These are phyloP conservation scores for Linum trigynum DNA, from an alignment of 345 rosid genomes.

Conservation along the genomic window DNA sequence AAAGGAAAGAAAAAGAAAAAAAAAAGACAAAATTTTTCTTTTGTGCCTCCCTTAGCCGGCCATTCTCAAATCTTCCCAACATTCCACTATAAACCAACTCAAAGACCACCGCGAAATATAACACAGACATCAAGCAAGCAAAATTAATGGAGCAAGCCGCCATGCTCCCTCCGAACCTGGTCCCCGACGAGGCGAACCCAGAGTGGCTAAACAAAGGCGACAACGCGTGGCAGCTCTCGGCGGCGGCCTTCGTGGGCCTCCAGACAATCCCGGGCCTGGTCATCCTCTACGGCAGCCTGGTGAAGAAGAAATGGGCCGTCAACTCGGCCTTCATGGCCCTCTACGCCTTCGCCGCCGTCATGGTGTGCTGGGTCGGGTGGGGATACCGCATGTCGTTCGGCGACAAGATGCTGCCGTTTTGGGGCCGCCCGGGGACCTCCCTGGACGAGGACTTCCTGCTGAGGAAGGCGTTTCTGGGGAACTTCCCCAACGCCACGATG, in stretches of 20 bases:
- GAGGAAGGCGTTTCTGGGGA: conserved; percentile 24
- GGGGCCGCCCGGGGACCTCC: conserved; percentile 28
- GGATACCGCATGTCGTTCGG: conserved; percentile 43
- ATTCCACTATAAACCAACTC: neutral
- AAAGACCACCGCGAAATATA: neutral
- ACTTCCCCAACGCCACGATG: conserved; percentile 38
- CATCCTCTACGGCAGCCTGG: conserved; percentile 41
- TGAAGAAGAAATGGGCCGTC: conserved; percentile 39
- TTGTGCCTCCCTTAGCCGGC: neutral
- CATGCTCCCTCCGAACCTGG: conserved; percentile 33
- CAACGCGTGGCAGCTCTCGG: conserved; percentile 49
- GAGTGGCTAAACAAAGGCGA: conserved; percentile 44
- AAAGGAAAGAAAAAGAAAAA: no score
- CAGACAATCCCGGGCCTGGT: conserved; percentile 42
- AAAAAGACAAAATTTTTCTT: neutral
- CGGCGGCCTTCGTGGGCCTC: conserved; percentile 42
- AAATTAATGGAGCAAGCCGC: conserved; percentile 13
- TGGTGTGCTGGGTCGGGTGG: conserved; percentile 50
- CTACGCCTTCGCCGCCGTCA: conserved; percentile 36
- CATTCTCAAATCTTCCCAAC: neutral
- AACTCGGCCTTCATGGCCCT: conserved; percentile 54
- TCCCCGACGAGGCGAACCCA: conserved; percentile 33
- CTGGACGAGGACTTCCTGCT: conserved; percentile 36
- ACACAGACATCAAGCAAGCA: neutral
- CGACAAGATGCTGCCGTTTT: conserved; percentile 26